A percentile compares a stretch with the other conserved stretches of the same genome.
These are phyloP conservation scores for Tuber indicum DNA, from an alignment of 495 filamentous ascomycete species.

Conservation along the genomic window DNA sequence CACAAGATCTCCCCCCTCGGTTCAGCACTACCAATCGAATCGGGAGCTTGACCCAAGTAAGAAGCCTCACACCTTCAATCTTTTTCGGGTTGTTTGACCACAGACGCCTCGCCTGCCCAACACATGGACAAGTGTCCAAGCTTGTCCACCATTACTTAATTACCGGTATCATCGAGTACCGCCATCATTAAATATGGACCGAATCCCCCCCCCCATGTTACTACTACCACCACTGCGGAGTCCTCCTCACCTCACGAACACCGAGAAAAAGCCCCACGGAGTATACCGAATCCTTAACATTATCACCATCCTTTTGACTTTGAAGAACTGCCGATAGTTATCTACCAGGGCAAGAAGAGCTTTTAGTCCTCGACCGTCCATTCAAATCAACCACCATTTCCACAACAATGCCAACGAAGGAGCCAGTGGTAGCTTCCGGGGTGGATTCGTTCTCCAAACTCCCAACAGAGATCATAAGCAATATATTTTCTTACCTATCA, in stretches of 20 bases:
- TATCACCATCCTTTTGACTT: neutral
- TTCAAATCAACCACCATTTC: neutral
- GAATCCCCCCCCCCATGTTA: neutral
- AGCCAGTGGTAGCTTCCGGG: constrained; percentile 8
- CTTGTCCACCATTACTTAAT: neutral
- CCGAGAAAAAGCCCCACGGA: neutral
- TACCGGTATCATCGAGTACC: neutral
- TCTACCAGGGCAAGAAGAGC: neutral
- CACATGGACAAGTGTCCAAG: neutral
- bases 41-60: neutral
- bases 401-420: neutral
- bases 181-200: neutral
- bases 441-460: constrained; percentile 29
- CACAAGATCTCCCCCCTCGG: neutral
- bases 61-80: neutral
- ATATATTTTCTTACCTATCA: constrained; percentile 34
- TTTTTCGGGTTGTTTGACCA: neutral
- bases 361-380: neutral
- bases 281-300: neutral
- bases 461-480: constrained; percentile 35
- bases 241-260: neutral
- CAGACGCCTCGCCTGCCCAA: neutral
- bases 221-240: neutral
- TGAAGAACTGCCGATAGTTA: neutral
- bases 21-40: neutral